Base-by-base conservation (phyloP, 164 flowering plant genomes). In the Hamamelis virginiana region DNA sequence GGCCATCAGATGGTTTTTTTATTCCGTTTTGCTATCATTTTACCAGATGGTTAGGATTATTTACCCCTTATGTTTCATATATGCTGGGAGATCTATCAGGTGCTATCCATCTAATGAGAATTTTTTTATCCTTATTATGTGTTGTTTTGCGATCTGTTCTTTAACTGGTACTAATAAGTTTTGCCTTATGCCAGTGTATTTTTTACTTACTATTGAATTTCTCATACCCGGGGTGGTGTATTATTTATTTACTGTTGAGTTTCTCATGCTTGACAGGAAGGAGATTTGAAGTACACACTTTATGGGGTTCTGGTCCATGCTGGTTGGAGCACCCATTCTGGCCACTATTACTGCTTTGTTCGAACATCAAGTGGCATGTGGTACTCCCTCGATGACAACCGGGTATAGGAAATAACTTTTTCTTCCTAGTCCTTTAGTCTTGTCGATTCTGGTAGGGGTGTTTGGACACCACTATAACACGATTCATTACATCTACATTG, bases 271-370 rank as follows among this genome's bases (percentile, higher is more conserved):
- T 68, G 61, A 66, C 86, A 92, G 97, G 96, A 89, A 64, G 94
- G 88, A 66, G 90, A 89, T 69, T 71, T 91, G 65, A 91, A 85
- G 70, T 92, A 91, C 80, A 86, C 93, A 1, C 90, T 95, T 16
- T 95, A 92, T 80, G 99, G 98, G 73, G 97, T 93, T 72, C 81
- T 93, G 44, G 98, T 95, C 71, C 98, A 92, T 86, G 84, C 80
- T 21, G 99, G 98, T 59, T 86, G 85, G 83, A 91, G 88, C 75
- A 91, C 91, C 26, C 95, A 78, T 78, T 90, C 96, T 26, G 97
- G 97, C 23, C 97, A 95, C 64, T 96, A 93, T 72, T 86, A 83
- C 72, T 89, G 97, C 77, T 96, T 78, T 83, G 89, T 96, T 47
- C 97, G 99, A 62, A 96, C 98, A 51, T 90, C 99, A 66, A 88